phyloP scores from a whole-genome alignment of 2,329 filamentous ascomycete species.

The Diaporthe sp. region DNA sequence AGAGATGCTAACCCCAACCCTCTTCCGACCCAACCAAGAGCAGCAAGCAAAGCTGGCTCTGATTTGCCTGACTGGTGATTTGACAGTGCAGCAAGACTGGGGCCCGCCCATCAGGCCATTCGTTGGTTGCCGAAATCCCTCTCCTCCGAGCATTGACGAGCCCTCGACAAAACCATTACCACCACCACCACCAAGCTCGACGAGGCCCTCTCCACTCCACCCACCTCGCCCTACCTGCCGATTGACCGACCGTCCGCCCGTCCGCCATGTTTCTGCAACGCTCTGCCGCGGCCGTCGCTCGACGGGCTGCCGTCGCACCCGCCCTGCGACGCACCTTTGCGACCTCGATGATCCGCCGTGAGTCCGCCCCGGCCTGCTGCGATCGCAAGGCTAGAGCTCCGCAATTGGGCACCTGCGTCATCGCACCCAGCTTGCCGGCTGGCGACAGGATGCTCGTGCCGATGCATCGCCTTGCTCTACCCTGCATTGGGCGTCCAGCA shows the following conservation, averaged over 20 bases:
- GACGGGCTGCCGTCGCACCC: conserved; percentile 69
- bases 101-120: conserved; percentile 38
- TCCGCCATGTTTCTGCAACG: conserved; percentile 74
- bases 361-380: conserved; percentile 45
- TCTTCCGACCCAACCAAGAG: neutral
- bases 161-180: conserved; percentile 23
- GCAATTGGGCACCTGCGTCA: conserved; percentile 44
- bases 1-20: neutral
- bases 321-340: conserved; percentile 71
- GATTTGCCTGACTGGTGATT: conserved; percentile 27
- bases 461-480: neutral
- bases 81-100: conserved; percentile 17
- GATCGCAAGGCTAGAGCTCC: conserved; percentile 43
- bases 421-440: conserved; percentile 1
- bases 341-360: conserved; percentile 73
- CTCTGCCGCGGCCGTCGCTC: conserved; percentile 71
- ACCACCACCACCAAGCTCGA: conserved; percentile 42
- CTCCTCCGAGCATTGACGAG: conserved; percentile 39
- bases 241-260: conserved; percentile 50
- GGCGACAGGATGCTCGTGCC: neutral
- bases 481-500: neutral
- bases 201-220: conserved; percentile 42
- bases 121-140: conserved; percentile 41
- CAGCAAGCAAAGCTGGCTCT: neutral
- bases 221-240: conserved; percentile 40